A percentile compares a stretch with the other conserved stretches of the same genome.
phyloP scores from a whole-genome alignment of 371 early-diverging fungal species.

The Rhizopus sp. region DNA sequence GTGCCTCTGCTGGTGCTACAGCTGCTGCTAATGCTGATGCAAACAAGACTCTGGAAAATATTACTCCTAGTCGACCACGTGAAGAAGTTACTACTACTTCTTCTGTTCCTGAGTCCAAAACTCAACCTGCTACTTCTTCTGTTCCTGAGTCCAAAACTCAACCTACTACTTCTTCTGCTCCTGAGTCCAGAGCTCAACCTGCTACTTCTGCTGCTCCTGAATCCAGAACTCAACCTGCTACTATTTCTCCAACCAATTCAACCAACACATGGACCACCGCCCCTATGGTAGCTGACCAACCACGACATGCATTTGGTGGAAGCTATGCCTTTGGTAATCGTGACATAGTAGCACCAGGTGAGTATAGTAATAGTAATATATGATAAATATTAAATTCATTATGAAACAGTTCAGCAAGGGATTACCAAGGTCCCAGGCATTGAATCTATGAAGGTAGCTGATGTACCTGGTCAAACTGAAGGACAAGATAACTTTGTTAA shows the following conservation, averaged over 20 bases:
- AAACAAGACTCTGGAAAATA: neutral
- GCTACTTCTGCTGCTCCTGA: neutral
- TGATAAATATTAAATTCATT: neutral
- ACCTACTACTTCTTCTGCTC: neutral
- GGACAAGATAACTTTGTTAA: no score
- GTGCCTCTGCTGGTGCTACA: slow-evolving; percentile 1
- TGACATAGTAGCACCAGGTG: neutral
- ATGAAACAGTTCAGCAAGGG: neutral
- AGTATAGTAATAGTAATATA: neutral
- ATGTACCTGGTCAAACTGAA: no score
- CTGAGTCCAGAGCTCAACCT: neutral
- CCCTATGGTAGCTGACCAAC: neutral
- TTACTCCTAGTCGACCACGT: neutral
- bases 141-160: no score
- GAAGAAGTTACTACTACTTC: neutral
- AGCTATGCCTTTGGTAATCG: neutral
- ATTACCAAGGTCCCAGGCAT: neutral
- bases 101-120: no score
- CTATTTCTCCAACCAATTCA: neutral
- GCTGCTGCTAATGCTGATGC: neutral
- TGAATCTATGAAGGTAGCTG: neutral
- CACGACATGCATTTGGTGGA: neutral
- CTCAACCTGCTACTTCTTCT: neutral
- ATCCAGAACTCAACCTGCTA: neutral
- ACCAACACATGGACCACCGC: neutral